These are phyloP conservation scores for Diversispora epigaea DNA, from an alignment of 192 early-diverging fungal species.

Conservation along the genomic window DNA sequence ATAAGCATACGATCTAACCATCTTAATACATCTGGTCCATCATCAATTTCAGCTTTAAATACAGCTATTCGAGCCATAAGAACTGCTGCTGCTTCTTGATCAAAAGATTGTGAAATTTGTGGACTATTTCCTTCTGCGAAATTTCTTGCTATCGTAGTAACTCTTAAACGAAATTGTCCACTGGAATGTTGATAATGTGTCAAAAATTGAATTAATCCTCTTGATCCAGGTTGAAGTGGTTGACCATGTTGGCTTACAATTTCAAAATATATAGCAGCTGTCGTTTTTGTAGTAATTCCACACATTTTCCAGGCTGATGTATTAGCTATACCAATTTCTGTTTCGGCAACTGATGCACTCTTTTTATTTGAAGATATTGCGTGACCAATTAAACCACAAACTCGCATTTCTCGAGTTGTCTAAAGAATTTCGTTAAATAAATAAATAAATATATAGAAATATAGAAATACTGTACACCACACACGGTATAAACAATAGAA, in stretches of 20 bases:
- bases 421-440: slow-evolving; percentile 33
- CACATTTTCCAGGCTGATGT: slow-evolving; percentile 97
- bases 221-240: slow-evolving; percentile 75
- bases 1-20: slow-evolving; percentile 99
- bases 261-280: slow-evolving; percentile 93
- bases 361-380: slow-evolving; percentile 91
- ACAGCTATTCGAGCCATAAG: slow-evolving; percentile 96
- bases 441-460: not conserved
- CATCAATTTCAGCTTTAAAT: slow-evolving; percentile 96
- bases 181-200: slow-evolving; percentile 95
- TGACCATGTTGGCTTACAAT: slow-evolving; percentile 86
- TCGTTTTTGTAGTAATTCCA: slow-evolving; percentile 80
- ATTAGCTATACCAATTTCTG: slow-evolving; percentile 96
- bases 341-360: slow-evolving; percentile 87
- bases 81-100: slow-evolving; percentile 97
- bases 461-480: not conserved
- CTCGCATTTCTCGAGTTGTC: slow-evolving; percentile 92
- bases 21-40: slow-evolving; percentile 93
- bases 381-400: slow-evolving; percentile 97
- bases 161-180: slow-evolving; percentile 86
- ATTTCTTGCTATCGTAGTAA: slow-evolving; percentile 92
- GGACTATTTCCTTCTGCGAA: slow-evolving; percentile 78
- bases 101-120: slow-evolving; percentile 88
- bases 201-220: slow-evolving; percentile 91
- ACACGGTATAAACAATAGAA: not conserved